Conservation (phyloP, 1,284 basidiomycete genomes). For the Rhodotorula sp. region DNA sequence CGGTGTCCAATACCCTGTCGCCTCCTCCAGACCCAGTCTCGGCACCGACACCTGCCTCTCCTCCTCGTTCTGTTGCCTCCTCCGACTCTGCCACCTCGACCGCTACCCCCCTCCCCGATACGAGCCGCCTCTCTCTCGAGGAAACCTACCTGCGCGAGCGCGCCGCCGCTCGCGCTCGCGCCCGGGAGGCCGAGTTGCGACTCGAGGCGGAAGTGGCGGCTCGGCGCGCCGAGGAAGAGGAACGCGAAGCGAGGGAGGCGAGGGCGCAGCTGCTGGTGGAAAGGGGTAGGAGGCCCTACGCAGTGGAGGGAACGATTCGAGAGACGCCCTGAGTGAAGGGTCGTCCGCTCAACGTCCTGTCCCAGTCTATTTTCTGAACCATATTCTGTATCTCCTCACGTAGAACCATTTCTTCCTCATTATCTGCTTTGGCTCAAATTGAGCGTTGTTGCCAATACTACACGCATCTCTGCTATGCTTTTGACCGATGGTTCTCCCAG, state of each 20-base stretch:
- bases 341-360: too few species aligned
- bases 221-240: slow-evolving; percentile 3
- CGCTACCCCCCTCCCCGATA: too few species aligned
- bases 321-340: too few species aligned
- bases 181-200: background rate
- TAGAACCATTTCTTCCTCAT: too few species aligned
- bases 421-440: too few species aligned
- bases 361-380: too few species aligned
- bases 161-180: background rate
- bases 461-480: background rate
- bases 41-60: background rate
- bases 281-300: slow-evolving; percentile 10
- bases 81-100: background rate
- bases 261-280: slow-evolving; percentile 7
- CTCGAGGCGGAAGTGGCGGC: background rate
- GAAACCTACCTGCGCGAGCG: background rate
- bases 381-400: too few species aligned
- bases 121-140: slow-evolving; percentile 3
- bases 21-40: too few species aligned
- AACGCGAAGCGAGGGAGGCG: slow-evolving; percentile 14
- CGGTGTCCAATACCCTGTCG: too few species aligned
- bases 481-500: background rate
- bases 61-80: too few species aligned
- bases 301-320: background rate
- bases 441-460: background rate